Conservation (phyloP, 2,329 filamentous ascomycete species). For the Pestalotiopsis sp. region DNA sequence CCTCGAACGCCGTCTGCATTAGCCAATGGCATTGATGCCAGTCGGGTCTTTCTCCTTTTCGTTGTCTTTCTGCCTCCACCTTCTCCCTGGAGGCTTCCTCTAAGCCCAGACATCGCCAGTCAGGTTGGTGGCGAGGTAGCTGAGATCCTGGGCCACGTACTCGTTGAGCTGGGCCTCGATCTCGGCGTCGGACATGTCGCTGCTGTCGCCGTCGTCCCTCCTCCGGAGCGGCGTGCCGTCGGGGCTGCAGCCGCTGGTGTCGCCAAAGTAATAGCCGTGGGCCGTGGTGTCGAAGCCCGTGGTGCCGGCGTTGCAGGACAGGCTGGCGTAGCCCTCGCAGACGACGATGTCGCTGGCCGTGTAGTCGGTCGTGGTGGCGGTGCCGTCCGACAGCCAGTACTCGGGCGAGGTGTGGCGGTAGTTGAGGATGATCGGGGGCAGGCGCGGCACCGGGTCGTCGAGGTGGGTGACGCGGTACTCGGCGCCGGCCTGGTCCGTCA, state of each 20-base stretch:
- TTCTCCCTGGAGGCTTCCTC: background rate
- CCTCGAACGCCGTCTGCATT: background rate
- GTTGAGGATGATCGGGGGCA: conserved; percentile 62
- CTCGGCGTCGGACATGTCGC: conserved; percentile 21
- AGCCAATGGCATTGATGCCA: too few relatives aligned
- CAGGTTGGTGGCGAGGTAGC: conserved; percentile 11
- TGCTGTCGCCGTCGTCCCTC: conserved; percentile 19
- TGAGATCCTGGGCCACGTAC: conserved; percentile 27
- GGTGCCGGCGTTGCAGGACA: conserved; percentile 53
- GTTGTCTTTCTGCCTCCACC: background rate
- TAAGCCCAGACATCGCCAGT: conserved; percentile 11
- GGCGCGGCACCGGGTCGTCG: conserved; percentile 67
- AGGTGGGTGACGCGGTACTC: conserved; percentile 69
- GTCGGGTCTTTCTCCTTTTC: too few relatives aligned
- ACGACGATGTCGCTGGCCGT: conserved; percentile 41
- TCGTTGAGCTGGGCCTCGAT: conserved; percentile 26
- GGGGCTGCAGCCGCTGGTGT: conserved; percentile 42
- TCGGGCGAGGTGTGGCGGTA: conserved; percentile 72
- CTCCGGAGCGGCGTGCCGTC: conserved; percentile 26
- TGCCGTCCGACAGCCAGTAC: conserved; percentile 59
- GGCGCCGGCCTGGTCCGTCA: conserved; percentile 52
- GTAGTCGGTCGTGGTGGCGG: conserved; percentile 37
- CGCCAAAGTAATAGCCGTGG: conserved; percentile 53
- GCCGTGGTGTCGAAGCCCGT: conserved; percentile 44
- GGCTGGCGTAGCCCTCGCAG: conserved; percentile 51